Conservation (phyloP, 192 early-diverging fungal species). For the Podila verticillata region DNA sequence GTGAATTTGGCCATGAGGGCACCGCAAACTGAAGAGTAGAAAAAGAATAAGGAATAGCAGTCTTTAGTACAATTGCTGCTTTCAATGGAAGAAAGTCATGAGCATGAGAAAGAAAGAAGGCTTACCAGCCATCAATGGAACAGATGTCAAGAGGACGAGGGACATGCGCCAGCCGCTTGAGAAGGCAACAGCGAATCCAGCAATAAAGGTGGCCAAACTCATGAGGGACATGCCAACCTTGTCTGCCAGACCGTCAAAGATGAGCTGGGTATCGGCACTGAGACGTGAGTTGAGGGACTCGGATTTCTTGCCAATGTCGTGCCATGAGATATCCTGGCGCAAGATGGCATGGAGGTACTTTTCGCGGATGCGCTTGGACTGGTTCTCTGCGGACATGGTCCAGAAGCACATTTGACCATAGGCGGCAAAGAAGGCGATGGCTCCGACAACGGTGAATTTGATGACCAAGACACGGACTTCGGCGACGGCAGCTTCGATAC, state of each 20-base stretch:
- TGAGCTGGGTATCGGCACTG: conserved; percentile 84
- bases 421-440: conserved; percentile 61
- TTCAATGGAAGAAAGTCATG: no score
- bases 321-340: conserved; percentile 92
- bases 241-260: conserved; percentile 91
- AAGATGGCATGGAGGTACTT: conserved; percentile 80
- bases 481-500: background rate
- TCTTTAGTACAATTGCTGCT: no score
- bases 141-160: conserved; percentile 77
- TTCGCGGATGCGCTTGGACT: conserved; percentile 70
- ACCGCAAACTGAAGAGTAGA: conserved; percentile 28
- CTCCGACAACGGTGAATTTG: conserved; percentile 56
- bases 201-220: conserved; percentile 73
- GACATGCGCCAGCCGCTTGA: conserved; percentile 83
- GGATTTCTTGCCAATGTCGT: conserved; percentile 81
- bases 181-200: conserved; percentile 83
- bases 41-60: no score
- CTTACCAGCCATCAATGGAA: conserved; percentile 73
- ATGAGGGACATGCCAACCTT: conserved; percentile 81
- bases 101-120: no score
- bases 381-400: conserved; percentile 68
- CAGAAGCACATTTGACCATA: conserved; percentile 73
- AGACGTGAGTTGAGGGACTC: conserved; percentile 87
- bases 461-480: conserved; percentile 1
- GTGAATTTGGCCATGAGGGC: conserved; percentile 67